A percentile compares a stretch with the other conserved stretches of the same genome.
Evolutionary conservation across 1,139 yeast species (phyloP).

Genomic region (Candida smagusa): DNA sequence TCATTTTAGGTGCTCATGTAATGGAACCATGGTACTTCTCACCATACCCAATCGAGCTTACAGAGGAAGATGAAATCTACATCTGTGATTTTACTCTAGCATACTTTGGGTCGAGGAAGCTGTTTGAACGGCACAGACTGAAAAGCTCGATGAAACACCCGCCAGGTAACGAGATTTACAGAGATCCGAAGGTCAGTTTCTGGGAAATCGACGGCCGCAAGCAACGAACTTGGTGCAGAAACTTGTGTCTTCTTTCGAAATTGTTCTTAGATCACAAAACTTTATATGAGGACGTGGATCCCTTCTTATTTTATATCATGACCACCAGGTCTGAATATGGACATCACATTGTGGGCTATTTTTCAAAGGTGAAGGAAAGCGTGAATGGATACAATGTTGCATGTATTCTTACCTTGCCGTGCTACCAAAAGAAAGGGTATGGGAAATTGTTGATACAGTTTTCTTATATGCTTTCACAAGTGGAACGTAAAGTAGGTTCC

Average conservation of each 20-base stretch:
- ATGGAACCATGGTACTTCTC: slow-evolving; percentile 99
- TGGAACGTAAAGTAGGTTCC: slow-evolving; percentile 87
- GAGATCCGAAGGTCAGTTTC: slow-evolving; percentile 75
- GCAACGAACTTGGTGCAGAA: slow-evolving; percentile 96
- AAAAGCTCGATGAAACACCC: slow-evolving; percentile 91
- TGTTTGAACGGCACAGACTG: slow-evolving; percentile 83
- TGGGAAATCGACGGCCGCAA: slow-evolving; percentile 95
- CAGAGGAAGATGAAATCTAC: slow-evolving; percentile 85
- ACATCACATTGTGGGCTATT: slow-evolving; percentile 93
- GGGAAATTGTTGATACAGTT: slow-evolving; percentile 90
- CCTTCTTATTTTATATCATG: slow-evolving; percentile 93
- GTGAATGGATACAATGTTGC: slow-evolving; percentile 98
- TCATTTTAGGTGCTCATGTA: slow-evolving; percentile 84
- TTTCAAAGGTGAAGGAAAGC: slow-evolving; percentile 93
- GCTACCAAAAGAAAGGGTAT: slow-evolving; percentile 91
- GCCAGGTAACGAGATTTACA: slow-evolving; percentile 95
- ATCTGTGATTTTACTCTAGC: slow-evolving; percentile 89
- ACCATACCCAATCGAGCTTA: slow-evolving; percentile 91
- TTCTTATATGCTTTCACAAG: slow-evolving; percentile 83
- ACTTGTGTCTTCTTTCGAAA: slow-evolving; percentile 82
- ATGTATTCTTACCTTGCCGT: slow-evolving; percentile 92
- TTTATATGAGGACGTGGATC: slow-evolving; percentile 94
- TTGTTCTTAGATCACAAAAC: slow-evolving; percentile 93
- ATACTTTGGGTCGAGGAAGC: slow-evolving; percentile 85
- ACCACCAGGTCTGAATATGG: slow-evolving; percentile 83